Conservation (phyloP, 2,329 filamentous ascomycete genomes). For the Exophiala lecanii-corni region DNA sequence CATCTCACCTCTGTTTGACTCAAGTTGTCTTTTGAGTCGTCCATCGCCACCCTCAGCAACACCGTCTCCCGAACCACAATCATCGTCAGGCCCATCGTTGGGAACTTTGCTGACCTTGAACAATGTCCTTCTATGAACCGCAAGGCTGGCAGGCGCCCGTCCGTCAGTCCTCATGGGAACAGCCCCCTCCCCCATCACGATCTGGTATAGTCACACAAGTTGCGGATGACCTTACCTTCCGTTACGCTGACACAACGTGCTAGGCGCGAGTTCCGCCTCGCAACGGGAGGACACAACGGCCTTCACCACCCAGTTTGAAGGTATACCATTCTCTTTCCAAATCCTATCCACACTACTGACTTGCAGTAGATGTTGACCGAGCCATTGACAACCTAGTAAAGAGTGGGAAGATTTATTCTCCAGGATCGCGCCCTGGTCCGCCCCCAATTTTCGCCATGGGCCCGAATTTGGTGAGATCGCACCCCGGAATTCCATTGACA, state of each 20-base stretch:
- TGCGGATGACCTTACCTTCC: no score
- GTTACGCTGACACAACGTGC: no score
- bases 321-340: slow-evolving; percentile 44
- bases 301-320: slow-evolving; percentile 84
- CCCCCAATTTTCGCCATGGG: slow-evolving; percentile 43
- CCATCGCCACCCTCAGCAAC: no score
- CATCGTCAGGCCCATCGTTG: neutral
- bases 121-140: slow-evolving; percentile 67
- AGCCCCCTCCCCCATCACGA: slow-evolving; percentile 65
- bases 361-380: slow-evolving; percentile 77
- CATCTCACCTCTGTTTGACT: neutral
- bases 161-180: slow-evolving; percentile 67
- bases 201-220: no score
- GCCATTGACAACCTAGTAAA: slow-evolving; percentile 94
- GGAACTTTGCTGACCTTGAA: neutral
- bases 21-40: neutral
- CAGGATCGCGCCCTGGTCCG: slow-evolving; percentile 71
- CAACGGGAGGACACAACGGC: slow-evolving; percentile 70
- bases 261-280: slow-evolving; percentile 70
- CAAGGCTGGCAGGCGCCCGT: slow-evolving; percentile 58
- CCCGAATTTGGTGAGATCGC: slow-evolving; percentile 17
- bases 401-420: slow-evolving; percentile 81
- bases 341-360: slow-evolving; percentile 26
- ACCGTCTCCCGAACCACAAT: neutral
- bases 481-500: neutral